These are phyloP conservation scores for Neltuma alba DNA, from an alignment of 306 rosid species.

Conservation along the genomic window DNA sequence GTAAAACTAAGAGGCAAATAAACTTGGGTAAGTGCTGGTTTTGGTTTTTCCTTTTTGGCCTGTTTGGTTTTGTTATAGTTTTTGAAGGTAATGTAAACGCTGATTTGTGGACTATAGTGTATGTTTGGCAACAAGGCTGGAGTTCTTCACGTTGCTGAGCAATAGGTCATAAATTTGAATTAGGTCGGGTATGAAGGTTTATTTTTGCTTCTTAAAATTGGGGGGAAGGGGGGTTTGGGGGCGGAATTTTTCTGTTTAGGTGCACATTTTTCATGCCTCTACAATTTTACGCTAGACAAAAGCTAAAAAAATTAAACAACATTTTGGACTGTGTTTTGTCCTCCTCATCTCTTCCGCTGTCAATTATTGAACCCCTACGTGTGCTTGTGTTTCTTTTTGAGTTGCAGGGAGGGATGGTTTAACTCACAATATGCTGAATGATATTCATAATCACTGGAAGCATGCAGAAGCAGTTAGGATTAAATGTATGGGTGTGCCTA, in stretches of 20 bases:
- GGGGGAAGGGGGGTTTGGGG: background rate
- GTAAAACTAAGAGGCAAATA: constrained; percentile 74
- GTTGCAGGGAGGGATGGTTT: constrained; percentile 90
- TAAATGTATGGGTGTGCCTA: constrained; percentile 90
- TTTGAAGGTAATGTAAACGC: background rate
- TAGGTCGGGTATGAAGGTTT: background rate
- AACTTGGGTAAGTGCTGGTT: constrained; percentile 68
- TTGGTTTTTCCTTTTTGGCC: background rate
- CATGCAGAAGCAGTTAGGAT: constrained; percentile 80
- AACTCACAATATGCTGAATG: constrained; percentile 92
- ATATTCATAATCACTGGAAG: constrained; percentile 85
- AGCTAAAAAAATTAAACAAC: constrained; percentile 17
- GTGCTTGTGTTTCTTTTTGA: constrained; percentile 7
- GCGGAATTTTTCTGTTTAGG: background rate
- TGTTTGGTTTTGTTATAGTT: background rate
- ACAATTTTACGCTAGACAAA: background rate
- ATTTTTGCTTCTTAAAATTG: background rate
- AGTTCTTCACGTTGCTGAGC: background rate
- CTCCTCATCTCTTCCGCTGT: constrained; percentile 16
- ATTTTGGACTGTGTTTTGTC: background rate
- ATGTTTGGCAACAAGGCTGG: background rate
- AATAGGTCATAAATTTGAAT: background rate
- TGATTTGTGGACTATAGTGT: background rate
- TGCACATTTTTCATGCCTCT: background rate
- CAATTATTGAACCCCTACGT: constrained; percentile 7